Base-by-base conservation (phyloP, 352 stramenopile genomes). In the Phytophthora colocasiae region DNA sequence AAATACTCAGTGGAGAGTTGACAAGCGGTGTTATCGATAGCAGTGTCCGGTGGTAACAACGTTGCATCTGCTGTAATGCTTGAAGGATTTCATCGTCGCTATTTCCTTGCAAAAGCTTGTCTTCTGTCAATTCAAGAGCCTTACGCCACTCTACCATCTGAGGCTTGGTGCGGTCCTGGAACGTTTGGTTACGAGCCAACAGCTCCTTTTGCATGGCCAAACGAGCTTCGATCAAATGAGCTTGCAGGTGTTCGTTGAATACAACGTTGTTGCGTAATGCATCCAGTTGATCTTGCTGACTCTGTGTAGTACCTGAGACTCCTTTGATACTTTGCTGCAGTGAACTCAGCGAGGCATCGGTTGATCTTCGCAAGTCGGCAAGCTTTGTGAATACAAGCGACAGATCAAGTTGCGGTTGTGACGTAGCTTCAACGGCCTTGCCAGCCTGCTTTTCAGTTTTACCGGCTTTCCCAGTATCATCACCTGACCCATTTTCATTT, bases 331-430 rank as follows among this genome's bases (percentile, higher is more conserved):
- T 79, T 57, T 83, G 64, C 41, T 89, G 77, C 24, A 92, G 68
- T 11, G 77, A 71, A 15, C 78, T 82, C 6, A 92, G 57, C 2
- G 83, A 87, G 2, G 77, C 78, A 60, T 91, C 79, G 4, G 83
- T 91, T 7, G 78, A 70, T 15, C 83, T 75, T 0, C 83, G 79
- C 55, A 95, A 52, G 32, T 93, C 86, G 0, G 84, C 76, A 51
- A 93, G 85, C 50, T 91, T 93, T 15, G 84, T 87, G 53, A 95
- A 95, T 41, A 95, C 84, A 17, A 95, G 67, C 41, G 86, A 95
- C 26, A 95, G 58, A 73, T 93, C 84, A 1, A 91, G 71, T 49
- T 86, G 78, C 1, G 59, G 57, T 17, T 66, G 57, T 44, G 66
- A 57, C 10, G 39, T 45, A 9, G 45, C 31, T 22, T 75, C 63